These are phyloP conservation scores for Jatropha podagrica DNA, from an alignment of 441 rosid genomes.

Conservation along the genomic window DNA sequence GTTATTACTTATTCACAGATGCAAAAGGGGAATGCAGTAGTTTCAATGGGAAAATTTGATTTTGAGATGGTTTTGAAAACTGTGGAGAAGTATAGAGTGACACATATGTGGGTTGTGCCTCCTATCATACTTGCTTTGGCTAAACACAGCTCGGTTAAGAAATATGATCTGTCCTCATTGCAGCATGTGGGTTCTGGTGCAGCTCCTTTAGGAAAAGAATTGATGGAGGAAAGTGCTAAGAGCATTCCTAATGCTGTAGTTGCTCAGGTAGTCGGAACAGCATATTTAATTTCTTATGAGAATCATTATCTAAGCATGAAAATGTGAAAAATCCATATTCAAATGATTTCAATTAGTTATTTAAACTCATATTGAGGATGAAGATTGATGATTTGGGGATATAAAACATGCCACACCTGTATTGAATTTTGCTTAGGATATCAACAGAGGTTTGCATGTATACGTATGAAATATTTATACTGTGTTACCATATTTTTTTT, in stretches of 20 bases:
- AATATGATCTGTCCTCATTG: slow-evolving; percentile 68
- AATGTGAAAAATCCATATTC: neutral
- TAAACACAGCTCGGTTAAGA: slow-evolving; percentile 51
- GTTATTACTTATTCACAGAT: slow-evolving; percentile 53
- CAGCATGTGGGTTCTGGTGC: slow-evolving; percentile 71
- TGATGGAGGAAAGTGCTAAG: slow-evolving; percentile 77
- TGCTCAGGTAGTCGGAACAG: slow-evolving; percentile 48
- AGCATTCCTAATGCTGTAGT: slow-evolving; percentile 51
- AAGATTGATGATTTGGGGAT: neutral
- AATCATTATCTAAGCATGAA: neutral
- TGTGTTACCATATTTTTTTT: neutral
- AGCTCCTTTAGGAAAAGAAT: slow-evolving; percentile 84
- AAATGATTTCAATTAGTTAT: neutral
- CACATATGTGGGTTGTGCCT: slow-evolving; percentile 78
- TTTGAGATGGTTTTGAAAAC: slow-evolving; percentile 49
- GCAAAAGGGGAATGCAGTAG: slow-evolving; percentile 56
- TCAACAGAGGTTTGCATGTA: neutral
- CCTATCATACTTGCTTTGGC: slow-evolving; percentile 77
- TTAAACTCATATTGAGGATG: neutral
- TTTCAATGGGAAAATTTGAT: slow-evolving; percentile 68
- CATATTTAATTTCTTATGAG: neutral
- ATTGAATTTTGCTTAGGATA: neutral
- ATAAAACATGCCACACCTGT: neutral
- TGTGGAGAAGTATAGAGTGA: slow-evolving; percentile 58
- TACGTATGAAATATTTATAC: neutral